Evolutionary conservation across 371 early-diverging fungal genomes (phyloP), one percentile per base, ranked within the genome.

Genomic region (Dentiscutata heterogama): DNA sequence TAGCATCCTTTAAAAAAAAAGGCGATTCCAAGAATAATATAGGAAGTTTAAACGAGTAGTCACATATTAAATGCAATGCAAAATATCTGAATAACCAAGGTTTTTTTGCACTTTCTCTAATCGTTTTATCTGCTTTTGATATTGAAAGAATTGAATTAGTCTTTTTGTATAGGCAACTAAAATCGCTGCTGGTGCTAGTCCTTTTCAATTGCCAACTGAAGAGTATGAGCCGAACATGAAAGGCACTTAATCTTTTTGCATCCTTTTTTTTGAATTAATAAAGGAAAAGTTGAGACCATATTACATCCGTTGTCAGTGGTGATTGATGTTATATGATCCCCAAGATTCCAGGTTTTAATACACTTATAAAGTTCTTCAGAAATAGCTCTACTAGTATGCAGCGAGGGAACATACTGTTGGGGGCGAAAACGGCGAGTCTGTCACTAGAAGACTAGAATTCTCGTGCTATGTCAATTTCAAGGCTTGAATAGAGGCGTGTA

Each of bases 1-100:
- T 74, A 10, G 56, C 35, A 74, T 74, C 74, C 31, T 74, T 74
- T 56, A 74, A 74, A 31, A 74, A 27, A 73, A 56, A 54, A 73
- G 35, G 13, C 56, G 13, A 1, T 73, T 42, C 5, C 11, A 74
- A 39, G 18, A 0, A 22, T 53, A 72, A 51, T 72, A 74, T 0
- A n/a, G 1, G 16, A 0, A 74, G 14, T 74, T 74, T 31, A 31
- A 74, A 8, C 10, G 2, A 2, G 74, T 74, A 14, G 20, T 20
- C 0, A 74, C 58, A 74, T 74, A 29, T 18, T 58, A 10, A 54
- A 74, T 10, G 3, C 6, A 53, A 0, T 8, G 7, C 10, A 74
- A 54, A 14, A 56, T 56, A 18, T 74, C 31, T n/a, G 4, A 0
- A 73, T 73, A 73, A 35, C n/a, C 35, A 29, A 74, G 3, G 3